Evolutionary conservation across 1,284 basidiomycete species (phyloP), one percentile per base, ranked within the genome.

Genomic region (Ustilago sp.): DNA sequence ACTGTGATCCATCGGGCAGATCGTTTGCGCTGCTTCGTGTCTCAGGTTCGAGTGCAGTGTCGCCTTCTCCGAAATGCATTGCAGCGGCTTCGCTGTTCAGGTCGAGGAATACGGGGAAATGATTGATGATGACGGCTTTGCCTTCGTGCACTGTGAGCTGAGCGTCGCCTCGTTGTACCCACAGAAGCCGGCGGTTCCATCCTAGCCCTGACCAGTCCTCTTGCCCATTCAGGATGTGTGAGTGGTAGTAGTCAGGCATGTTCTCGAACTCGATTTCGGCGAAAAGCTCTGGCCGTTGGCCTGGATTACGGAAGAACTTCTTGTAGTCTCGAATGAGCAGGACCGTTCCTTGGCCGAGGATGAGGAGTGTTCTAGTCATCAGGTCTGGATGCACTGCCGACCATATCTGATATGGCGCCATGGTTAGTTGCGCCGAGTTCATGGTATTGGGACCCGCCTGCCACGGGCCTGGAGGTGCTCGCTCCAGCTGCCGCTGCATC

Each of bases 321-420:
- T 69, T 58, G 55, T 83, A 83, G 57, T 79, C 68, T n/a, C 67
- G 57, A 15, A 83, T 35, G 8, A 83, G 60, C 45, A 83, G 43
- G 38, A 83, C 50, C 4, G 75, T 77, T 0, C 70, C 74, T 32
- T 83, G 68, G 17, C 79, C 79, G 12, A 80, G 68, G 13, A 80
- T 60, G 12, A 83, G 68, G 8, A 83, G 70, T 31, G 82, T 83
- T 23, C 73, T 73, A 15, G 77, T 81, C 60, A 64, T 70, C 53
- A 53, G 53, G 50, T 83, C 82, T 6, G 74, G 69, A 48, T 83
- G 82, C 36, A 83, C 69, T 1, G 81, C 82, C 5, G 64, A 64
- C 82, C 82, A 83, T 12, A 66, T 60, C 48, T 78, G 74, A 31
- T 61, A 70, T 34, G 71, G 66, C 8, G 63, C 74, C 71, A 77